Evolutionary conservation across 2,329 filamentous ascomycete genomes (phyloP), one percentile per base, ranked within the genome.

Genomic region (Emericellopsis atlantica): DNA sequence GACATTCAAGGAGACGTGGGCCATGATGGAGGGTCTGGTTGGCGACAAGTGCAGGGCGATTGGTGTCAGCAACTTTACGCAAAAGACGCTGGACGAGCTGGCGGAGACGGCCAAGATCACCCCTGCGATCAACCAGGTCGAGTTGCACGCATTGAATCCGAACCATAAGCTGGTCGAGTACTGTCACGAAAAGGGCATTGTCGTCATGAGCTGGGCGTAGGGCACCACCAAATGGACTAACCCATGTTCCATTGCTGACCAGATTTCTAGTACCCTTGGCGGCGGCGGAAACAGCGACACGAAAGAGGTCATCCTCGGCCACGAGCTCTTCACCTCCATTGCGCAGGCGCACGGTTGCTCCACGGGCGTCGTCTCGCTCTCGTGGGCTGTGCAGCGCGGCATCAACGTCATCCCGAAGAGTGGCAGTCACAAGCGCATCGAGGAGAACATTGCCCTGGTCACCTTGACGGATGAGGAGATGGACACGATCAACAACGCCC

Each of bases 61-160:
- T 33, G 56, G 56, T 1, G 55, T 59, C 14, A 54, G 52, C 45
- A 59, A 59, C 45, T 57, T 58, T 32, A 48, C 54, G 9, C 50
- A 52, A 15, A 52, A 53, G 46, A 53, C 50, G 11, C 43, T 60
- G 16, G 52, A 55, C 10, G 46, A 44, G 37, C 39, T 60, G 29
- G 45, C 57, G 1, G 39, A 42, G 7, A 43, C 44, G 9, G 48
- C 49, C 11, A 51, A 42, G 31, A 44, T 57, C 11, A 45, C 52
- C 26, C 57, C 56, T 2, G 54, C 49, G 5, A 47, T 59, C 9
- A 59, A 59, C 44, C 54, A 60, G 46, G 47, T 58, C 14, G 56
- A 60, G 47, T 43, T 58, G 21, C 56, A 60, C 42, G 49, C 56
- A 0, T 45, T 57, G 22, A 54, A 57, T 42, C 57, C 57, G 1